Conservation (phyloP, 108 stramenopile species). For the Skeletonema potamos region DNA sequence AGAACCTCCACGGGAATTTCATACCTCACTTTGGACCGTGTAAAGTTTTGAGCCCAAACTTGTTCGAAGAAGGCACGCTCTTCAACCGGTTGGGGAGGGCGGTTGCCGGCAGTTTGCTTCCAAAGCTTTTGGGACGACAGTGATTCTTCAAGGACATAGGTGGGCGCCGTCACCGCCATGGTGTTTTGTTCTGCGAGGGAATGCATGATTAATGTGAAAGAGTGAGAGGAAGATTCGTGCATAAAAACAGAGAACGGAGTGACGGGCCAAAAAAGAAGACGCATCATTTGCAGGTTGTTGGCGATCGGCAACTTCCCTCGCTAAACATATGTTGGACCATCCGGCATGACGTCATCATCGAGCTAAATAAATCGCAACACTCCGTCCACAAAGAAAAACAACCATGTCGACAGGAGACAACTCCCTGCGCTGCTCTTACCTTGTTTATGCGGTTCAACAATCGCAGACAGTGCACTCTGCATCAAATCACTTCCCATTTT, state of each 20-base stretch:
- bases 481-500: conserved; percentile 40
- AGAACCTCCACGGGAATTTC: conserved; percentile 73
- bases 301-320: background rate
- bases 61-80: conserved; percentile 92
- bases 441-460: conserved; percentile 30
- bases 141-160: conserved; percentile 90
- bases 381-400: background rate
- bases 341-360: background rate
- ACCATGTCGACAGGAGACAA: background rate
- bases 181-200: conserved; percentile 42
- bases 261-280: background rate
- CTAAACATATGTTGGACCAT: background rate
- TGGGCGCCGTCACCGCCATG: conserved; percentile 88
- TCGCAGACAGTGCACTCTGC: conserved; percentile 12
- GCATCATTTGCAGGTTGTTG: background rate
- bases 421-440: conserved; percentile 14
- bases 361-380: conserved; percentile 9
- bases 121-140: conserved; percentile 82
- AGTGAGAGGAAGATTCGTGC: background rate
- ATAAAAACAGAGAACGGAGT: background rate
- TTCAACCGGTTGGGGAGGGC: conserved; percentile 92
- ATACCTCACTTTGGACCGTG: conserved; percentile 79
- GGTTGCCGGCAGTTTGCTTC: conserved; percentile 89
- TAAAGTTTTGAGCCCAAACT: conserved; percentile 93
- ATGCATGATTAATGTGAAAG: background rate